Base-by-base conservation (phyloP, 768 basidiomycete species). In the Russula olivacea region DNA sequence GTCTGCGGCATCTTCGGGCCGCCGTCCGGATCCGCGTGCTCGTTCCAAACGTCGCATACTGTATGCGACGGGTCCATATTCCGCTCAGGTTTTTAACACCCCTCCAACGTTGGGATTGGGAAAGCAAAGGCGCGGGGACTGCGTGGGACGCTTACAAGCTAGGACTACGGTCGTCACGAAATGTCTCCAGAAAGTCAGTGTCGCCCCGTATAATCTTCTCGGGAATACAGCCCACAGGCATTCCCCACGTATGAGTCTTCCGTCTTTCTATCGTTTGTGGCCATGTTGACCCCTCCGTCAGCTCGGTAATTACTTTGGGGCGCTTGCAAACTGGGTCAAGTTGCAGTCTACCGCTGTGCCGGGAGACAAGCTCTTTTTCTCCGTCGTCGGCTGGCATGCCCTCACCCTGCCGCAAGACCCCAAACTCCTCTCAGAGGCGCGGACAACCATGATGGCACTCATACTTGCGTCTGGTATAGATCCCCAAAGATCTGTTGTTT, bases 281-380 rank as follows among this genome's bases (percentile, higher is more conserved):
- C 32, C 23, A 47, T 17, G 51, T 52, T 62, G 38, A 58, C 52
- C 23, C 49, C 52, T 2, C 17, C 32, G 38, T 65, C 61, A 98
- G 94, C 79, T 97, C 70, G 96, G 96, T 49, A 98, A 98, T 73
- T 91, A 93, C 69, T 80, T 98, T 3, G 96, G 96, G 4, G 94
- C 95, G 0, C 77, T 97, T 32, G 82, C 83, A 21, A 93, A 94
- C 71, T 96, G 94, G 94, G 89, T 93, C 52, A 80, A 79, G 58
- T 77, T 97, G 30, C 92, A 96, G 73, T 77, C 81, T 48, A 76
- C 80, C 43, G 81, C 86, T 0, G 70, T 71, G 10, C 77, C 80
- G 1, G 76, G 82, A 11, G 88, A 92, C 70, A 76, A 79, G 57
- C 78, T 94, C 10, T 73, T 96, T 25, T 95, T 91, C 74, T 87